Percentiles rank a stretch among this genome's conserved stretches.
phyloP scores from a whole-genome alignment of 192 early-diverging fungal species.

The Gonapodya sp. region DNA sequence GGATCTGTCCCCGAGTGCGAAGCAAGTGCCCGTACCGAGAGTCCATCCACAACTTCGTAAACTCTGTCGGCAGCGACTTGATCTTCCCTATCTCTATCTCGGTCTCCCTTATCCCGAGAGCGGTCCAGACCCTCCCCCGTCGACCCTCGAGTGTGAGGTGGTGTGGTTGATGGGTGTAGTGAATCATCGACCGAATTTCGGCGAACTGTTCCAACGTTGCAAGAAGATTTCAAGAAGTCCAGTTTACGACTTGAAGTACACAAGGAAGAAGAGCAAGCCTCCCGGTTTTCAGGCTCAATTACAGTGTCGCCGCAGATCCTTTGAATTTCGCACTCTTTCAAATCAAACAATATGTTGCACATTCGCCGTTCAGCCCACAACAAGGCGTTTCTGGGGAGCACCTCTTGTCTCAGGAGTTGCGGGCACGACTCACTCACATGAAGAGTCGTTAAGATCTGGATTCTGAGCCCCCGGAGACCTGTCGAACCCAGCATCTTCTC shows the following conservation, averaged over 20 bases:
- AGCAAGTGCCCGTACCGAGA: background rate
- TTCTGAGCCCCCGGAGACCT: background rate
- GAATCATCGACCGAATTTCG: background rate
- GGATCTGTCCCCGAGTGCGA: background rate
- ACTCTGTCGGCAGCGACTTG: background rate
- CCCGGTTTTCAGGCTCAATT: too few species aligned
- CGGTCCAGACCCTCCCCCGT: background rate
- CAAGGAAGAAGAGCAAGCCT: too few species aligned
- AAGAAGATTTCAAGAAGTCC: too few species aligned
- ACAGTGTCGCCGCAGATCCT: too few species aligned
- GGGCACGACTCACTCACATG: too few species aligned
- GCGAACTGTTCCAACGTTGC: background rate
- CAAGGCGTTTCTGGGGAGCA: too few species aligned
- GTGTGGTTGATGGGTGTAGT: background rate
- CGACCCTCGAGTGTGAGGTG: background rate
- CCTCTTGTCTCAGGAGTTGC: too few species aligned
- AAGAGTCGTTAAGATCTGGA: too few species aligned
- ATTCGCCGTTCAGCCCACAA: too few species aligned
- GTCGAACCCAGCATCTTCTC: slow-evolving; percentile 5
- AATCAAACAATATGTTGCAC: too few species aligned
- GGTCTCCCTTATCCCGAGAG: background rate
- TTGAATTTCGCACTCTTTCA: too few species aligned
- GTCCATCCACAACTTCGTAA: background rate
- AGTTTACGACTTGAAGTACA: too few species aligned
- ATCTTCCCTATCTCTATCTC: background rate